Conservation (phyloP, 352 stramenopile genomes). For the Globisporangium nagaii region DNA sequence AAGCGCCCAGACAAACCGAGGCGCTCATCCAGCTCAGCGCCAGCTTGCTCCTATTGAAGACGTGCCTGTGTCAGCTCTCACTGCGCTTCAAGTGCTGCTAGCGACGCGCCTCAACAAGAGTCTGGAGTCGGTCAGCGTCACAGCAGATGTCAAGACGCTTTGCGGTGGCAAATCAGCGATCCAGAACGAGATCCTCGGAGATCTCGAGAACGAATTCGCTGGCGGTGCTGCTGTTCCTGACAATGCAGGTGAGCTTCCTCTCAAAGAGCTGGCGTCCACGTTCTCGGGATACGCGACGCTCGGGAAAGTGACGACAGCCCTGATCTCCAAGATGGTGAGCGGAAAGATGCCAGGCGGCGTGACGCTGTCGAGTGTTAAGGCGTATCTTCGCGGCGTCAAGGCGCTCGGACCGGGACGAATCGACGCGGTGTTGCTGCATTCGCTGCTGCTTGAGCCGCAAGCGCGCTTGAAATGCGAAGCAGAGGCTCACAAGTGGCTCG, state of each 20-base stretch:
- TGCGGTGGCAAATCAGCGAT: slow-evolving; percentile 81
- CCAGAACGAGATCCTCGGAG: slow-evolving; percentile 86
- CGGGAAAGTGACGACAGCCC: slow-evolving; percentile 53
- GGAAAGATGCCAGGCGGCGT: slow-evolving; percentile 85
- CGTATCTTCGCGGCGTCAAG: slow-evolving; percentile 54
- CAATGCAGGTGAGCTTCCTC: slow-evolving; percentile 59
- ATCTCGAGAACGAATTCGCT: slow-evolving; percentile 86
- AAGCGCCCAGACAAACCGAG: too few relatives aligned
- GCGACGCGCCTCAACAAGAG: slow-evolving; percentile 74
- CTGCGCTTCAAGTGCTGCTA: slow-evolving; percentile 72
- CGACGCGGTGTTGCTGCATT: slow-evolving; percentile 76
- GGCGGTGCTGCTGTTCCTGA: slow-evolving; percentile 53
- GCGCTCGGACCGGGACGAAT: slow-evolving; percentile 57
- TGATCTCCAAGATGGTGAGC: slow-evolving; percentile 74
- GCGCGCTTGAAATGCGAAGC: slow-evolving; percentile 64
- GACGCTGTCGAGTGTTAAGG: slow-evolving; percentile 72
- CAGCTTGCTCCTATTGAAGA: slow-evolving; percentile 39
- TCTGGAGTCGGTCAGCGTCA: slow-evolving; percentile 56
- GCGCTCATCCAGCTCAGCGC: too few relatives aligned
- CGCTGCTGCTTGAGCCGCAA: slow-evolving; percentile 50
- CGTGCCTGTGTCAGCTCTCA: slow-evolving; percentile 51
- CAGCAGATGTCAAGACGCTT: slow-evolving; percentile 75
- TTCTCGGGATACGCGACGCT: slow-evolving; percentile 67
- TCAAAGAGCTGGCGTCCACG: slow-evolving; percentile 66
- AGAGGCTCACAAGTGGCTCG: slow-evolving; percentile 78